phyloP scores from a whole-genome alignment of 2,329 filamentous ascomycete species.

The Coniochaeta prunicola region DNA sequence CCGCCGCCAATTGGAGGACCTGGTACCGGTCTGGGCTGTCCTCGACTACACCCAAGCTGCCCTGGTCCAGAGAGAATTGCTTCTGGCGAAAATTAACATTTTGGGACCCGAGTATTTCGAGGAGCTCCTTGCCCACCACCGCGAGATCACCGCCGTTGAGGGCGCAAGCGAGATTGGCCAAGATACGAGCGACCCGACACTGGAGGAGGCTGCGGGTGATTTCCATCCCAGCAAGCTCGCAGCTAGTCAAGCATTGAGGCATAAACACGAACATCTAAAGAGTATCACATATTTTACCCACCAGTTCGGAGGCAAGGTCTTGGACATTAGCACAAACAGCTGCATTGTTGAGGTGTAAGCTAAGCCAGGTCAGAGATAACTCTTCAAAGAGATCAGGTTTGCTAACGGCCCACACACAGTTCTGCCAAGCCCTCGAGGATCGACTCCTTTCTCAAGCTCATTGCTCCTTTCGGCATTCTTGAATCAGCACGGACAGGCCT shows the following conservation, averaged over 20 bases:
- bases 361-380: background rate
- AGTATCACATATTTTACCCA: conserved; percentile 95
- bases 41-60: conserved; percentile 91
- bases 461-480: conserved; percentile 89
- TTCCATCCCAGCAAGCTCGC: conserved; percentile 88
- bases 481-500: conserved; percentile 93
- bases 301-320: conserved; percentile 94
- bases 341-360: conserved; percentile 96
- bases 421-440: conserved; percentile 91
- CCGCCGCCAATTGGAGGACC: conserved; percentile 86
- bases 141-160: conserved; percentile 63
- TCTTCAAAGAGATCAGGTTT: conserved; percentile 2
- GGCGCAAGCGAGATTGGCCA: conserved; percentile 35
- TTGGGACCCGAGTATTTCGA: conserved; percentile 97
- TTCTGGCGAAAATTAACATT: conserved; percentile 94
- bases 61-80: conserved; percentile 88
- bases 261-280: conserved; percentile 96
- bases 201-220: conserved; percentile 50
- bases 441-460: conserved; percentile 94
- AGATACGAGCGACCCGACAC: conserved; percentile 27
- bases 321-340: conserved; percentile 97
- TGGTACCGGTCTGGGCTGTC: conserved; percentile 97
- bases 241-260: conserved; percentile 79
- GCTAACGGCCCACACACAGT: conserved; percentile 34
- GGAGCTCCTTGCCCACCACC: conserved; percentile 90